Conservation (phyloP, 2,329 filamentous ascomycete species). For the Aspergillus sp. region DNA sequence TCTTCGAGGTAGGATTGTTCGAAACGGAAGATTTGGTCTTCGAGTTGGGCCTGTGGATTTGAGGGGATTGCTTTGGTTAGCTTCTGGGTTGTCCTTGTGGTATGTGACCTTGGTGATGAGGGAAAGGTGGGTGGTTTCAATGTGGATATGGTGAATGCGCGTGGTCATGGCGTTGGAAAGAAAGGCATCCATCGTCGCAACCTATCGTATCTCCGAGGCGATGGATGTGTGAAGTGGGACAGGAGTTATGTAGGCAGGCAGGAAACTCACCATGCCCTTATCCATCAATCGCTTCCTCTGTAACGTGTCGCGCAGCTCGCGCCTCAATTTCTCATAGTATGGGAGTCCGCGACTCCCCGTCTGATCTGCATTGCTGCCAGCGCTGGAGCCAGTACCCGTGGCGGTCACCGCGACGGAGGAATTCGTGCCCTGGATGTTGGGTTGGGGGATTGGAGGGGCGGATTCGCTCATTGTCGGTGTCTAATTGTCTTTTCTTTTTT, state of each 20-base stretch:
- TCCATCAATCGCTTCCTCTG: constrained; percentile 65
- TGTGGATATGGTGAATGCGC: background rate
- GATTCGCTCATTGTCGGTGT: constrained; percentile 40
- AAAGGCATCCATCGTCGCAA: background rate
- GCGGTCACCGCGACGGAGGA: background rate
- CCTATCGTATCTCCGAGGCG: background rate
- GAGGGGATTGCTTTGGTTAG: background rate
- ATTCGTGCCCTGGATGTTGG: constrained; percentile 15
- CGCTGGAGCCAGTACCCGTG: constrained; percentile 8
- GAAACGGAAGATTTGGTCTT: constrained; percentile 80
- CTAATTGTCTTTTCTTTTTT: background rate
- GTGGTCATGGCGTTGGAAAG: background rate
- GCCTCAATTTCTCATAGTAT: constrained; percentile 72
- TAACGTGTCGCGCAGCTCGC: constrained; percentile 66
- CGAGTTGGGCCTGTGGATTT: constrained; percentile 54
- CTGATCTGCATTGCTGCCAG: constrained; percentile 15
- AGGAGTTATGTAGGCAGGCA: background rate
- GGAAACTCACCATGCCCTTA: constrained; percentile 53
- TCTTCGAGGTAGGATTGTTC: constrained; percentile 90
- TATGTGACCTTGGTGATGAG: background rate
- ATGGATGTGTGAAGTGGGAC: too few species aligned
- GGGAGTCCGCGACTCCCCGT: constrained; percentile 49
- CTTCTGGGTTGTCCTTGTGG: background rate
- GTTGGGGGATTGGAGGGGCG: constrained; percentile 31
- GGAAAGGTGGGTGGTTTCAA: too few species aligned